Evolutionary conservation across 148 eudicot genomes (phyloP).

Genomic region (Chenopodium album): DNA sequence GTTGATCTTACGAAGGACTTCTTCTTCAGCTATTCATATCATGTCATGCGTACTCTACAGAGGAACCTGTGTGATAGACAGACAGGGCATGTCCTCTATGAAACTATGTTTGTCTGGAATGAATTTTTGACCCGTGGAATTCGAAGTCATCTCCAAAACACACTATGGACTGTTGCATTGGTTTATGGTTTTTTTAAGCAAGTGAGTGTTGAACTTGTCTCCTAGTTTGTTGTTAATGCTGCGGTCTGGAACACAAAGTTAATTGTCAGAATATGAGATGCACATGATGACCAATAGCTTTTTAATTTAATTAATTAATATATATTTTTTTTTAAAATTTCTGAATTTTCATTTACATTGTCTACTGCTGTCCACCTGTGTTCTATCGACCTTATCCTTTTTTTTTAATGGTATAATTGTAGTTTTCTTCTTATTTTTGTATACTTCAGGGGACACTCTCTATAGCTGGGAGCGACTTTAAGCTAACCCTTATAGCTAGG

Average conservation of each 20-base stretch:
- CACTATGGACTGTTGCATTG: constrained; percentile 86
- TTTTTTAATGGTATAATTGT: too few species aligned
- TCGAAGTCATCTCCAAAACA: constrained; percentile 62
- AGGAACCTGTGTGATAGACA: constrained; percentile 57
- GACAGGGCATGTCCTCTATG: constrained; percentile 49
- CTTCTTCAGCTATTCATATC: constrained; percentile 90
- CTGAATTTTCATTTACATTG: background rate
- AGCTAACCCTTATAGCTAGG: constrained; percentile 73
- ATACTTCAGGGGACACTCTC: constrained; percentile 58
- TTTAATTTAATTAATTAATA: too few species aligned
- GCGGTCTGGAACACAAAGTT: background rate
- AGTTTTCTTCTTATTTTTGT: background rate
- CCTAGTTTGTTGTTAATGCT: constrained; percentile 3
- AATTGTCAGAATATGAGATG: background rate
- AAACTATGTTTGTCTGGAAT: constrained; percentile 97
- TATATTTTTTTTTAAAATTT: background rate
- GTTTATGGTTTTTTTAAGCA: constrained; percentile 89
- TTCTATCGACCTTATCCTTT: background rate
- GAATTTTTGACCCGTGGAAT: constrained; percentile 81
- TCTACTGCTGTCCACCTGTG: constrained; percentile 7
- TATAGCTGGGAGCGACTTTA: constrained; percentile 65
- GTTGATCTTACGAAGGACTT: constrained; percentile 98
- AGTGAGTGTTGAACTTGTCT: constrained; percentile 40
- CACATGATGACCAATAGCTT: background rate
- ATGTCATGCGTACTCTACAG: constrained; percentile 88